Evolutionary conservation across 352 stramenopile genomes (phyloP).

Genomic region (Plasmopara muralis): DNA sequence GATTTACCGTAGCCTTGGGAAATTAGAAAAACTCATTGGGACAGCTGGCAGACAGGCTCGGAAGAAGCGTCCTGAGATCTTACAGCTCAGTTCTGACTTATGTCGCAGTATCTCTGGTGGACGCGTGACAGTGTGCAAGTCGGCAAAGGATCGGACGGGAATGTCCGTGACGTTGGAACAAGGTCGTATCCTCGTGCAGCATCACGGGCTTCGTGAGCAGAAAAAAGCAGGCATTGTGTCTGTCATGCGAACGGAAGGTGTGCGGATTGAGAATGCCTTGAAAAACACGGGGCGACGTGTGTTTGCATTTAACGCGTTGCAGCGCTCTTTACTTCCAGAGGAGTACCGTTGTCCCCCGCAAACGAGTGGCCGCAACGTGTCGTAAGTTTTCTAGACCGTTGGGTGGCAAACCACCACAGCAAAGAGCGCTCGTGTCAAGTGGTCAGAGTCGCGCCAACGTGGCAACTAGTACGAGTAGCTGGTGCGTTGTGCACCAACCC

Average conservation of each 20-base stretch:
- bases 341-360: constrained; percentile 79
- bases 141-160: constrained; percentile 95
- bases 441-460: background rate
- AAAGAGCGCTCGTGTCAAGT: too few relatives aligned
- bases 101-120: constrained; percentile 80
- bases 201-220: constrained; percentile 57
- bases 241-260: constrained; percentile 78
- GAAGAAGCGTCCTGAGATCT: constrained; percentile 80
- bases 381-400: constrained; percentile 24
- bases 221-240: constrained; percentile 75
- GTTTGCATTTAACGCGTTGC: constrained; percentile 83
- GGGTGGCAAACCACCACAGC: constrained; percentile 1
- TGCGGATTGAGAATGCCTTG: constrained; percentile 79
- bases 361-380: constrained; percentile 73
- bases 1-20: constrained; percentile 40
- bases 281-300: constrained; percentile 80
- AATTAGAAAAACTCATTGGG: constrained; percentile 70
- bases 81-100: constrained; percentile 79
- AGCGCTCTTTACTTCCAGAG: constrained; percentile 72
- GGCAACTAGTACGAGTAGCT: constrained; percentile 11
- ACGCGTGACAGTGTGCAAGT: constrained; percentile 95
- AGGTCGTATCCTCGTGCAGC: constrained; percentile 76
- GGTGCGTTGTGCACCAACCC: too few relatives aligned
- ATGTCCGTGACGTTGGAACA: constrained; percentile 97
- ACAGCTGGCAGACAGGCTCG: constrained; percentile 53